A percentile compares a stretch with the other conserved stretches of the same genome.
Conservation (phyloP, 257 asterid species). For the Forsythia viridissima region DNA sequence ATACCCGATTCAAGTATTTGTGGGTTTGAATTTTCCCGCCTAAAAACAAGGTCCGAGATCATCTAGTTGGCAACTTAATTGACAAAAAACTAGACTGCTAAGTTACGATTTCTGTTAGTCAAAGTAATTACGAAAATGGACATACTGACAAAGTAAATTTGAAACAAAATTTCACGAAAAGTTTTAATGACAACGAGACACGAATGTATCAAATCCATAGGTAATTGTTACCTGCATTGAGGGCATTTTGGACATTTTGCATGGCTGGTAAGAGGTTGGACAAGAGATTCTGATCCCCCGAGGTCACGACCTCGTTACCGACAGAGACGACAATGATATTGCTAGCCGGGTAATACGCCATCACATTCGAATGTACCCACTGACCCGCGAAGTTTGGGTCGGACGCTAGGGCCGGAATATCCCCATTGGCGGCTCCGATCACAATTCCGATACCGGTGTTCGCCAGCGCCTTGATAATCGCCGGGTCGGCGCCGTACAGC, state of each 20-base stretch:
- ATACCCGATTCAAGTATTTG: too few relatives aligned
- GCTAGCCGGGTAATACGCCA: slow-evolving; percentile 77
- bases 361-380: slow-evolving; percentile 76
- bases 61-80: too few relatives aligned
- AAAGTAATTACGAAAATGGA: too few relatives aligned
- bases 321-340: slow-evolving; percentile 72
- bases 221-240: slow-evolving; percentile 59
- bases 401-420: slow-evolving; percentile 81
- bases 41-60: too few relatives aligned
- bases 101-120: too few relatives aligned
- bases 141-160: too few relatives aligned
- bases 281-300: slow-evolving; percentile 57
- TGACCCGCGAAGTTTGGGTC: slow-evolving; percentile 88
- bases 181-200: too few relatives aligned
- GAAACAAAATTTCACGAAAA: not conserved
- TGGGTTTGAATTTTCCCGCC: too few relatives aligned
- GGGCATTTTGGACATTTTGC: slow-evolving; percentile 98
- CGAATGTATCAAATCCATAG: not conserved
- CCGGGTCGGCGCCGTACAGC: slow-evolving; percentile 90
- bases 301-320: slow-evolving; percentile 86
- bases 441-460: slow-evolving; percentile 78
- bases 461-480: slow-evolving; percentile 69
- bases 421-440: slow-evolving; percentile 92
- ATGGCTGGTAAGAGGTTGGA: slow-evolving; percentile 84
- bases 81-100: too few relatives aligned